Evolutionary conservation across 768 basidiomycete species (phyloP).

Genomic region (Suillus subaureus): DNA sequence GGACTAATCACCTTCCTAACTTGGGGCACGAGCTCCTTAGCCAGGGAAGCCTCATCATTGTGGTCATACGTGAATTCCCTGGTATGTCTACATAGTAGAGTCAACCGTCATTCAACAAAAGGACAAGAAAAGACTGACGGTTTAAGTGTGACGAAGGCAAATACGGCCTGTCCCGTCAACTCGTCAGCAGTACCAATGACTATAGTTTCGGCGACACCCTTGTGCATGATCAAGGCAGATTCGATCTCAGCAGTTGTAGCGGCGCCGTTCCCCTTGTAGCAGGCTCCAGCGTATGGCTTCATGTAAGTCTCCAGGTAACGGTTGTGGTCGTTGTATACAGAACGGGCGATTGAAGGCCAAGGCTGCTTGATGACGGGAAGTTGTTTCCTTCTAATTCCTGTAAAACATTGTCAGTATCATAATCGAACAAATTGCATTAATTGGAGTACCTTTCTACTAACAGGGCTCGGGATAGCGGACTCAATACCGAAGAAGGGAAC

Average conservation of each 20-base stretch:
- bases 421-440: not conserved
- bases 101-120: not conserved
- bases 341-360: conserved; percentile 96
- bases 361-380: conserved; percentile 80
- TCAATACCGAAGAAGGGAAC: conserved; percentile 98
- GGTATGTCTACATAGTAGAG: not conserved
- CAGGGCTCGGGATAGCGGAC: conserved; percentile 83
- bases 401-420: conserved; percentile 4
- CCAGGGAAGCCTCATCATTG: conserved; percentile 65
- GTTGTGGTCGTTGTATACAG: conserved; percentile 91
- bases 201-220: conserved; percentile 95
- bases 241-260: conserved; percentile 97
- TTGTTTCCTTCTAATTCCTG: conserved; percentile 74
- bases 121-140: conserved; percentile 57
- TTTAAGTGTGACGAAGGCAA: conserved; percentile 92
- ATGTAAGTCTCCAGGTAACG: conserved; percentile 81
- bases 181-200: conserved; percentile 88
- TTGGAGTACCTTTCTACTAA: conserved; percentile 60
- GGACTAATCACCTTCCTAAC: conserved; percentile 98
- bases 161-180: conserved; percentile 91
- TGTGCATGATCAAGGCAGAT: conserved; percentile 92
- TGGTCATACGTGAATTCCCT: conserved; percentile 82
- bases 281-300: conserved; percentile 86
- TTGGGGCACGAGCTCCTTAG: conserved; percentile 90
- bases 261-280: conserved; percentile 98